These are phyloP conservation scores for Phaeolepiota aurea DNA, from an alignment of 768 basidiomycete genomes.

Conservation along the genomic window DNA sequence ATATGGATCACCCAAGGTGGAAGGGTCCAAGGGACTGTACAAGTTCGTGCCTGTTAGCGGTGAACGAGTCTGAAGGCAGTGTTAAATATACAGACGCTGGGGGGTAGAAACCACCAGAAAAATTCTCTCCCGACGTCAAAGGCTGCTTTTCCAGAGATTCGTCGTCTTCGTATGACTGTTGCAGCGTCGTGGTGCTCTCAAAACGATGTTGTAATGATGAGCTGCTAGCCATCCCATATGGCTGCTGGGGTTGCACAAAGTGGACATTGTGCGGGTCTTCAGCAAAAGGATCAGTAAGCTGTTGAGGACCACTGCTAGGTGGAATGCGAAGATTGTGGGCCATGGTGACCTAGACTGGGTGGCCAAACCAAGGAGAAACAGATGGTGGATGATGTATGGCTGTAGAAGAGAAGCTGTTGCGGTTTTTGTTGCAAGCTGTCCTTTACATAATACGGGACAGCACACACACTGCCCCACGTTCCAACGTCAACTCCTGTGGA, in stretches of 20 bases:
- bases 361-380: too few species aligned
- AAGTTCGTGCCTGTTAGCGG: too few species aligned
- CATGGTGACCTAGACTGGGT: too few species aligned
- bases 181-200: slow-evolving; percentile 49
- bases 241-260: slow-evolving; percentile 47
- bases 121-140: slow-evolving; percentile 49
- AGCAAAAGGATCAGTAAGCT: slow-evolving; percentile 61
- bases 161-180: slow-evolving; percentile 49
- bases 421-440: too few species aligned
- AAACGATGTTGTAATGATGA: slow-evolving; percentile 36
- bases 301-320: too few species aligned
- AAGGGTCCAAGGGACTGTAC: slow-evolving; percentile 47
- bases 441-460: too few species aligned
- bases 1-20: slow-evolving; percentile 62
- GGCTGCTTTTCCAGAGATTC: slow-evolving; percentile 75
- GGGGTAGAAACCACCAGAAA: slow-evolving; percentile 64
- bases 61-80: too few species aligned
- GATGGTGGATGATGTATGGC: too few species aligned
- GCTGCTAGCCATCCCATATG: slow-evolving; percentile 29
- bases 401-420: too few species aligned
- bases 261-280: slow-evolving; percentile 57
- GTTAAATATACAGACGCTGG: slow-evolving; percentile 49
- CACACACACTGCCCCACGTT: too few species aligned
- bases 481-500: too few species aligned
- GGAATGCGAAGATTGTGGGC: too few species aligned